Evolutionary conservation across 2,329 filamentous ascomycete species (phyloP), one percentile per base, ranked within the genome.

Genomic region (Mycosphaerella arachidis): DNA sequence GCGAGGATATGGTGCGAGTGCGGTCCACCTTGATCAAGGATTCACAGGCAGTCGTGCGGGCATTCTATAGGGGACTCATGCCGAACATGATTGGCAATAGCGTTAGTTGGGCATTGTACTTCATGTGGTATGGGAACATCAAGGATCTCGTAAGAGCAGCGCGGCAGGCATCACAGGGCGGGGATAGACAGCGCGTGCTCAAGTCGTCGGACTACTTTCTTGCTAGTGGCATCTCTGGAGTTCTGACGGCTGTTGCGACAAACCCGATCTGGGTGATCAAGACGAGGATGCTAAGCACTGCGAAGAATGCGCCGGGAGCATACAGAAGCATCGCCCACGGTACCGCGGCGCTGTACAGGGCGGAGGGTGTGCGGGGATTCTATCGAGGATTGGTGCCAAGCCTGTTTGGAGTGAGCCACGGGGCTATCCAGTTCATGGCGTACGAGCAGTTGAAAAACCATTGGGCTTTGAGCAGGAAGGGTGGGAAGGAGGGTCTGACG

Each of bases 251-350:
- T 48, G 77, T 90, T 31, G 81, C 93, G 66, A 97, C 94, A 31
- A 97, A 97, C 73, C 94, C 94, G 2, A 87, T 99, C 68, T 99
- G 94, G 94, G 94, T 99, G 2, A 86, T 99, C 74, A 97, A 97
- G 80, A 97, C 93, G 8, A 89, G 94, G 64, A 97, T 99, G 92
- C 81, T 97, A 27, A 91, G 92, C 31, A 92, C 90, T 4, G 90
- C 94, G 66, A 84, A 85, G 53, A 81, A 84, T 57, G 82, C 86
- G 6, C 84, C 82, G 1, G 91, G 91, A 13, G 94, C 93, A 1
- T 99, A 99, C 75, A 82, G 84, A 16, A 88, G 85, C 65, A 90
- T 97, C 80, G 77, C 81, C 65, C 82, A 86, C 53, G 94, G 94
- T 30, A 83, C 87, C 1, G 75, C 74, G 40, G 82, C 85, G 48